Percentiles rank a stretch among this genome's conserved stretches.
Evolutionary conservation across 1,284 basidiomycete genomes (phyloP).

Genomic region (Hemileia vastatrix): DNA sequence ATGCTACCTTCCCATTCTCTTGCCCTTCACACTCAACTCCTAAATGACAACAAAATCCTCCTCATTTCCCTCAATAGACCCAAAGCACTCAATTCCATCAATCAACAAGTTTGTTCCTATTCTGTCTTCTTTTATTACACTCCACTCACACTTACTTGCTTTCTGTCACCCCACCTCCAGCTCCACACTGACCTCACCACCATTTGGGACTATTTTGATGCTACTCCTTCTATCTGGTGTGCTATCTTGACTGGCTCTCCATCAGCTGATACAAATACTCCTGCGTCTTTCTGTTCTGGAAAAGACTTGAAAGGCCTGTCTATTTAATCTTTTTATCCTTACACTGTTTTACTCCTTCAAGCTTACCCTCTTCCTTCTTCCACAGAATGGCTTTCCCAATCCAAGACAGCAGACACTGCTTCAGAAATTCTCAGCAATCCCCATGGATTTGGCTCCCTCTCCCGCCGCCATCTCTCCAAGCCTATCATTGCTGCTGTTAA

Average conservation of each 20-base stretch:
- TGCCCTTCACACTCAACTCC: no score
- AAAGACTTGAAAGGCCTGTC: conserved; percentile 57
- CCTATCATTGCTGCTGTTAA: conserved; percentile 74
- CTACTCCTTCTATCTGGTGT: conserved; percentile 63
- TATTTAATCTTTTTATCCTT: background rate
- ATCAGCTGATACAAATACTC: no score
- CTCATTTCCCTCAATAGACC: no score
- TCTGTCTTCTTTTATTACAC: no score
- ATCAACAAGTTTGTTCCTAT: no score
- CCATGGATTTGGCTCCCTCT: conserved; percentile 67
- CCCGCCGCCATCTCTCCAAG: conserved; percentile 57
- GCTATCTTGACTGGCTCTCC: conserved; percentile 64
- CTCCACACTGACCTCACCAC: conserved; percentile 54
- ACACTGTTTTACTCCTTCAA: conserved; percentile 13
- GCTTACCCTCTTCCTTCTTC: conserved; percentile 6
- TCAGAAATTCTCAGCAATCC: conserved; percentile 50
- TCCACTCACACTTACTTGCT: no score
- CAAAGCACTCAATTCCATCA: no score
- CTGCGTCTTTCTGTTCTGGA: conserved; percentile 61
- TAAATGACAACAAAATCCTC: no score
- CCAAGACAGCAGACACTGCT: conserved; percentile 46
- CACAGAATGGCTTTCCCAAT: conserved; percentile 7
- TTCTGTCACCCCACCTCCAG: no score
- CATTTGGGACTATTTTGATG: conserved; percentile 66
- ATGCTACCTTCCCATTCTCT: no score